Conservation (phyloP, 495 filamentous ascomycete species). For the Tuber melanosporum region DNA sequence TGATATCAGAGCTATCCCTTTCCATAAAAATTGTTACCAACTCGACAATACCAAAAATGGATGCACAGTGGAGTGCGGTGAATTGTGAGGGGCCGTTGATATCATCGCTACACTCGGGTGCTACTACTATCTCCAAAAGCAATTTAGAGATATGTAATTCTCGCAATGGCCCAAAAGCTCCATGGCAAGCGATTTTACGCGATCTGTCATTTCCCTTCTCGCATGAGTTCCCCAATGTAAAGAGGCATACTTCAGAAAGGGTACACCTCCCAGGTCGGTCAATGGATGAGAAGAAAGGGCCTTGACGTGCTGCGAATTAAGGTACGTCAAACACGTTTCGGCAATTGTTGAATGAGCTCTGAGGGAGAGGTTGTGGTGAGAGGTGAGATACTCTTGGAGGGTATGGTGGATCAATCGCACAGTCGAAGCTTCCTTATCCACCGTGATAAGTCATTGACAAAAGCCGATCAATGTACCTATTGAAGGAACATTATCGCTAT, state of each 20-base stretch:
- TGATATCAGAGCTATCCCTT: neutral
- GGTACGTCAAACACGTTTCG: neutral
- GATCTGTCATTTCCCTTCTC: neutral
- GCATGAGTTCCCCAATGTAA: neutral
- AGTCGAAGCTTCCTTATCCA: constrained; percentile 6
- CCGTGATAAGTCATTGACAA: constrained; percentile 8
- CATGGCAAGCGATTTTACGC: neutral
- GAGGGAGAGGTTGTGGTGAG: neutral
- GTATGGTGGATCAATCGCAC: neutral
- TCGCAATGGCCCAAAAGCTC: neutral
- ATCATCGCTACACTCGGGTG: neutral
- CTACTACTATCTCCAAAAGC: neutral
- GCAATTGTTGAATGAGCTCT: neutral
- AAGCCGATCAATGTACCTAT: neutral
- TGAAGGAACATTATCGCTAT: neutral
- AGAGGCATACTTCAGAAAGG: neutral
- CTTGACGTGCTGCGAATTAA: neutral
- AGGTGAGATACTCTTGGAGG: neutral
- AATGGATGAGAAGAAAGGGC: neutral
- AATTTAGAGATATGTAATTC: neutral
- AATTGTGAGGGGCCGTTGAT: neutral
- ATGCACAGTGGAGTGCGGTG: neutral
- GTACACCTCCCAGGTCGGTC: neutral
- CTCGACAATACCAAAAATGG: neutral
- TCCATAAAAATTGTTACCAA: neutral